These are phyloP conservation scores for Xerocomellus dryophilus DNA, from an alignment of 768 basidiomycete species.

Conservation along the genomic window DNA sequence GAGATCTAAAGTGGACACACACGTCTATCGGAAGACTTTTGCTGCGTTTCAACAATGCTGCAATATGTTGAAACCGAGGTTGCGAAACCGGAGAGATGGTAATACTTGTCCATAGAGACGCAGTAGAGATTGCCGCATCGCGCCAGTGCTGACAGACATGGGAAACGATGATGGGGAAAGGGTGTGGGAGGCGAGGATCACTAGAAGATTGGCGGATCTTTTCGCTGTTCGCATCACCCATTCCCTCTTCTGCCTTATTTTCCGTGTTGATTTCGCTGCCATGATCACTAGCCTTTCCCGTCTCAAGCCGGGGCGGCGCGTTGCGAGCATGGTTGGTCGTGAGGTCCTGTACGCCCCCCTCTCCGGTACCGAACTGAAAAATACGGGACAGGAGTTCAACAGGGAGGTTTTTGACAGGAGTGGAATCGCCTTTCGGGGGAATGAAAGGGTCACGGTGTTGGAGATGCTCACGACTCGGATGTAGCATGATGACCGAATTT, in stretches of 20 bases:
- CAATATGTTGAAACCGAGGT: slow-evolving; percentile 43
- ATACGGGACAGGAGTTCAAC: slow-evolving; percentile 52
- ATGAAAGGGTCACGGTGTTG: neutral
- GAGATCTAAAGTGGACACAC: slow-evolving; percentile 41
- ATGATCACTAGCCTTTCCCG: slow-evolving; percentile 23
- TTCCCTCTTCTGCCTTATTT: too few species aligned
- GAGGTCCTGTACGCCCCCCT: slow-evolving; percentile 36
- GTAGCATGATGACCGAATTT: neutral
- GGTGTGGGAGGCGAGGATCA: slow-evolving; percentile 11
- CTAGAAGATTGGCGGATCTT: neutral
- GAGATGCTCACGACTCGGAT: too few species aligned
- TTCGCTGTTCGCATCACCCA: too few species aligned
- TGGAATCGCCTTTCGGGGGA: slow-evolving; percentile 22
- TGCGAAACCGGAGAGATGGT: slow-evolving; percentile 19
- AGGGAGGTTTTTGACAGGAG: slow-evolving; percentile 49
- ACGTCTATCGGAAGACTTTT: slow-evolving; percentile 51
- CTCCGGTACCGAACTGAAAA: slow-evolving; percentile 44
- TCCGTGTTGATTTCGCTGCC: too few species aligned
- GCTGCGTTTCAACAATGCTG: slow-evolving; percentile 49
- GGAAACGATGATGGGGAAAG: slow-evolving; percentile 54
- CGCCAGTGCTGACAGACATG: slow-evolving; percentile 62
- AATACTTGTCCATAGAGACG: slow-evolving; percentile 52
- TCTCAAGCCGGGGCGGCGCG: neutral
- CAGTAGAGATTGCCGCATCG: slow-evolving; percentile 43
- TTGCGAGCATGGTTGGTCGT: neutral